phyloP scores from a whole-genome alignment of 2,329 filamentous ascomycete species.

The Pezicula rhizophila region DNA sequence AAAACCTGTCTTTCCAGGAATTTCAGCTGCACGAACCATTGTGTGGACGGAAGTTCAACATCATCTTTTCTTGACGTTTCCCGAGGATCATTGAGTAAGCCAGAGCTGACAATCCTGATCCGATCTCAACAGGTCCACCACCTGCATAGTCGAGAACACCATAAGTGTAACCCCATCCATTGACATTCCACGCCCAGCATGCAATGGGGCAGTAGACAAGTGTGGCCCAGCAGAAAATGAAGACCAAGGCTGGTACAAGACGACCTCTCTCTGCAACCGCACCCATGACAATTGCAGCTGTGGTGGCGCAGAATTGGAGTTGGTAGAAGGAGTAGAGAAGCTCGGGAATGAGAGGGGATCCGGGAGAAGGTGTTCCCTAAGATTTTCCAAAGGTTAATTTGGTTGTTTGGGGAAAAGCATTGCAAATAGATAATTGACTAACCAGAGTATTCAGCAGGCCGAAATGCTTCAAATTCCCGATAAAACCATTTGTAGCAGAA shows the following conservation, averaged over 20 bases:
- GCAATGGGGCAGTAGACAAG: slow-evolving; percentile 95
- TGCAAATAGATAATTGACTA: too few species aligned
- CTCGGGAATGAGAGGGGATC: slow-evolving; percentile 81
- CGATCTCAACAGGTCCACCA: slow-evolving; percentile 95
- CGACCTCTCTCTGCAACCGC: slow-evolving; percentile 92
- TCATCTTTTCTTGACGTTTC: slow-evolving; percentile 97
- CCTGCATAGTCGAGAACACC: slow-evolving; percentile 95
- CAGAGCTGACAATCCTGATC: slow-evolving; percentile 83
- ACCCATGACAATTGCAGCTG: slow-evolving; percentile 83
- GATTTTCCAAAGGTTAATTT: too few species aligned
- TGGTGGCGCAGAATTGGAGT: slow-evolving; percentile 97
- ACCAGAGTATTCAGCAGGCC: slow-evolving; percentile 74
- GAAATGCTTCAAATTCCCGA: slow-evolving; percentile 85
- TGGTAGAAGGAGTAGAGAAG: slow-evolving; percentile 93
- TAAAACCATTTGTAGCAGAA: slow-evolving; percentile 78
- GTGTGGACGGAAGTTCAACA: slow-evolving; percentile 98
- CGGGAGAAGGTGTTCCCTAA: slow-evolving; percentile 69
- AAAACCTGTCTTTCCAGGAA: too few species aligned
- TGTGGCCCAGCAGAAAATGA: slow-evolving; percentile 93
- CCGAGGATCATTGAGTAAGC: slow-evolving; percentile 96
- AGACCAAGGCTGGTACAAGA: slow-evolving; percentile 88
- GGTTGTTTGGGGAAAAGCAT: too few species aligned
- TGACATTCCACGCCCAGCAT: slow-evolving; percentile 94
- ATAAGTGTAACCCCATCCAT: slow-evolving; percentile 87
- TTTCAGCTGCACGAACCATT: slow-evolving; percentile 41